A percentile compares a stretch with the other conserved stretches of the same genome.
Evolutionary conservation across 345 rosid genomes (phyloP).

Genomic region (Ceriops zippeliana): DNA sequence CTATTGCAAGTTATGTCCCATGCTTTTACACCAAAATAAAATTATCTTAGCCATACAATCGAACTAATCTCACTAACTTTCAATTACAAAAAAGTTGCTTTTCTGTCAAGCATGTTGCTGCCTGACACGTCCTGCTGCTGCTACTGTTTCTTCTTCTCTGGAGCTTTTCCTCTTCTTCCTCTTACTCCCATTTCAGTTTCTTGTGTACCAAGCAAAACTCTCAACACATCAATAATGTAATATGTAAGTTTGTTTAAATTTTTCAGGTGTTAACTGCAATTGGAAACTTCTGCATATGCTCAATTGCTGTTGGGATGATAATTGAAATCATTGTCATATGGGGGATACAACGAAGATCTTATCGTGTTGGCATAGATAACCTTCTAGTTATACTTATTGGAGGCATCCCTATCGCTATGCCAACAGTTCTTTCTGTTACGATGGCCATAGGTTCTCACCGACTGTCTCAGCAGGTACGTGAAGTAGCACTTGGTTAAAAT

Average conservation of each 20-base stretch:
- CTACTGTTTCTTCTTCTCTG: too few species aligned
- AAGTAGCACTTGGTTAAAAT: neutral
- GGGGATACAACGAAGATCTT: constrained; percentile 44
- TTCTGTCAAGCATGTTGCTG: too few species aligned
- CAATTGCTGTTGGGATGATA: constrained; percentile 78
- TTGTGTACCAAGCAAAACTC: too few species aligned
- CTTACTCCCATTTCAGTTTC: too few species aligned
- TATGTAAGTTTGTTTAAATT: constrained; percentile 3
- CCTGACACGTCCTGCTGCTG: too few species aligned
- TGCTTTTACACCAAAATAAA: too few species aligned
- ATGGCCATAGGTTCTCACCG: constrained; percentile 95
- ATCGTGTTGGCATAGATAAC: constrained; percentile 74
- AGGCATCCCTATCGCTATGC: constrained; percentile 98
- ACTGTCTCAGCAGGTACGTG: constrained; percentile 64
- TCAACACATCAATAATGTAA: neutral
- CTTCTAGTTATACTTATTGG: constrained; percentile 85
- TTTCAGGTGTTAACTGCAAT: constrained; percentile 76
- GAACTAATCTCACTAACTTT: too few species aligned
- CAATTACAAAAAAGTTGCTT: too few species aligned
- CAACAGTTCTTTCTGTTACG: constrained; percentile 93
- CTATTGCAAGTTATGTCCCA: too few species aligned
- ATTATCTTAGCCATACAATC: too few species aligned
- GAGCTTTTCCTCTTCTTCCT: too few species aligned
- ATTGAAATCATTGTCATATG: constrained; percentile 60
- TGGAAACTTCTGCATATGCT: constrained; percentile 95